phyloP scores from a whole-genome alignment of 371 early-diverging fungal genomes.

The Smittium culicis region DNA sequence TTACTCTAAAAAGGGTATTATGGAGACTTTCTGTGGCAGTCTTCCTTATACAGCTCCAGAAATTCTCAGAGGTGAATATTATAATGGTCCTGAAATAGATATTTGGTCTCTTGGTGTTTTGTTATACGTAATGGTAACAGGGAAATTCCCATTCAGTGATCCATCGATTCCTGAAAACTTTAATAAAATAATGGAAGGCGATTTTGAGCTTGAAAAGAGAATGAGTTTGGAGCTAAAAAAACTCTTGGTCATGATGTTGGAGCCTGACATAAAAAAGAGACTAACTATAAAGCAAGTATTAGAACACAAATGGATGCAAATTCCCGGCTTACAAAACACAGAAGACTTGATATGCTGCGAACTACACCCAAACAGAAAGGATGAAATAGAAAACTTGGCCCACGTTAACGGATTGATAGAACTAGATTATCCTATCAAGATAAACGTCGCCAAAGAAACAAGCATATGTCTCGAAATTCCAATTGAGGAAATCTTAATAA shows the following conservation, averaged over 20 bases:
- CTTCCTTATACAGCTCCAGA: slow-evolving; percentile 78
- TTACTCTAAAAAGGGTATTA: slow-evolving; percentile 42
- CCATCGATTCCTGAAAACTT: slow-evolving; percentile 27
- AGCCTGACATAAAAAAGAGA: slow-evolving; percentile 26
- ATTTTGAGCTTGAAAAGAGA: slow-evolving; percentile 18
- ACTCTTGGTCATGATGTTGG: slow-evolving; percentile 34
- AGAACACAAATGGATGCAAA: slow-evolving; percentile 30
- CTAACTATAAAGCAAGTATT: slow-evolving; percentile 29
- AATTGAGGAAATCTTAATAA: slow-evolving; percentile 17
- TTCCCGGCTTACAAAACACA: slow-evolving; percentile 6
- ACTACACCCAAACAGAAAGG: background rate
- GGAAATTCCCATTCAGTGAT: slow-evolving; percentile 67
- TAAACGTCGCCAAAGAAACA: slow-evolving; percentile 20
- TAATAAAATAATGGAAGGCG: slow-evolving; percentile 30
- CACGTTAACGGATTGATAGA: background rate
- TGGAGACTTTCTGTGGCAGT: slow-evolving; percentile 72
- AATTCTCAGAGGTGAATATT: slow-evolving; percentile 61
- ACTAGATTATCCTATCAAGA: slow-evolving; percentile 2
- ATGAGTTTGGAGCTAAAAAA: slow-evolving; percentile 26
- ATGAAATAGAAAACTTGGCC: too few species aligned
- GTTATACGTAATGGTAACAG: slow-evolving; percentile 69
- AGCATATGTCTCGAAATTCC: slow-evolving; percentile 27
- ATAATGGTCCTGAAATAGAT: slow-evolving; percentile 81
- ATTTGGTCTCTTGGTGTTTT: slow-evolving; percentile 86
- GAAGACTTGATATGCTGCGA: background rate